Percentiles rank a stretch among this genome's conserved stretches.
Evolutionary conservation across 2,329 filamentous ascomycete species (phyloP).

Genomic region (Plectosphaerella plurivora): DNA sequence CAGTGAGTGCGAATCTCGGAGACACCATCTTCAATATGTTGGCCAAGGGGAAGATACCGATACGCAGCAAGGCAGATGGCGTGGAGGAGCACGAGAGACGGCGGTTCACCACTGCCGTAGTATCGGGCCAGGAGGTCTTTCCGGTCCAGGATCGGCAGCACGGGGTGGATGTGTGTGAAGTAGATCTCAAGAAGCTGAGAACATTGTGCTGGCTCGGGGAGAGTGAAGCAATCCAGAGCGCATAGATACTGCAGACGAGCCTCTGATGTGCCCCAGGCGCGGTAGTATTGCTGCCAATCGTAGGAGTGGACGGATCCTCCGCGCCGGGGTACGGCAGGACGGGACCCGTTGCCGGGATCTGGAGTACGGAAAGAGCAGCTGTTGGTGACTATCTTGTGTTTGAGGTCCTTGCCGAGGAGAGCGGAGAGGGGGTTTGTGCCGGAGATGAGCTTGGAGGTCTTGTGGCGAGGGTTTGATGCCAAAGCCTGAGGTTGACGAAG

Average conservation of each 20-base stretch:
- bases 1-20: neutral
- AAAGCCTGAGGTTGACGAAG: neutral
- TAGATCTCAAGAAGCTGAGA: neutral
- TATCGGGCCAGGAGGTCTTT: neutral
- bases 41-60: neutral
- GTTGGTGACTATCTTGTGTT: neutral
- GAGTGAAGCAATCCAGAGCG: neutral
- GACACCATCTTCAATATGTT: neutral
- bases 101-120: neutral
- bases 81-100: neutral
- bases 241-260: neutral
- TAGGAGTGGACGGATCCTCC: neutral
- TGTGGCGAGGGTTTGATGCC: neutral
- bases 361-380: neutral
- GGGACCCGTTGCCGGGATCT: neutral
- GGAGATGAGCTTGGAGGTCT: neutral
- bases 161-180: neutral
- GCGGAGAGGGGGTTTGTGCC: neutral
- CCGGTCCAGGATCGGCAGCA: neutral
- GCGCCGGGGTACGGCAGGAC: neutral
- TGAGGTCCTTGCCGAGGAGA: neutral
- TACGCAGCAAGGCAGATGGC: neutral
- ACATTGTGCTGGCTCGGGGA: neutral
- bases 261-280: neutral
- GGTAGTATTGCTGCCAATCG: neutral